phyloP scores from a whole-genome alignment of 2,329 filamentous ascomycete genomes.

The Trichoderma asperellum region DNA sequence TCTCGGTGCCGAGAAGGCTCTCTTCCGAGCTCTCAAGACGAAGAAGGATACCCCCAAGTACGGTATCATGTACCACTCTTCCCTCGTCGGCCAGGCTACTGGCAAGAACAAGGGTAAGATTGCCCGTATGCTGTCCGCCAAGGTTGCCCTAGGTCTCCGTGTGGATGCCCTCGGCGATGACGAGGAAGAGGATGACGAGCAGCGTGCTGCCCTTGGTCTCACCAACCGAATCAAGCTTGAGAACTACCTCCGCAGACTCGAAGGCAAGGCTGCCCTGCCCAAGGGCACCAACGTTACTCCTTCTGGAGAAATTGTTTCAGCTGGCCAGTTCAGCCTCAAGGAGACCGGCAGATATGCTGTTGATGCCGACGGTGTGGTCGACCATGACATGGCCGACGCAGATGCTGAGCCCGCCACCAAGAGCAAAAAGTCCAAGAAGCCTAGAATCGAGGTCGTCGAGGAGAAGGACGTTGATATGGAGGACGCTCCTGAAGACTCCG shows the following conservation, averaged over 20 bases:
- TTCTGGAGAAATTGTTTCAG: slow-evolving; percentile 65
- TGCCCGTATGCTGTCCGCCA: slow-evolving; percentile 91
- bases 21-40: slow-evolving; percentile 97
- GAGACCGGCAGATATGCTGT: slow-evolving; percentile 93
- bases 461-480: slow-evolving; percentile 51
- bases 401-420: slow-evolving; percentile 32
- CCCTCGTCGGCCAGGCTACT: slow-evolving; percentile 92
- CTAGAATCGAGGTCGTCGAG: slow-evolving; percentile 47
- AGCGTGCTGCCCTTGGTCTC: slow-evolving; percentile 80
- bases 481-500: slow-evolving; percentile 44
- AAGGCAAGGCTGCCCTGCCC: slow-evolving; percentile 85
- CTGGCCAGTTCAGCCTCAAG: slow-evolving; percentile 87
- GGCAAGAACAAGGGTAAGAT: slow-evolving; percentile 99
- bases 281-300: slow-evolving; percentile 76
- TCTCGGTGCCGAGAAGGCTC: slow-evolving; percentile 95
- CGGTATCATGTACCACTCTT: slow-evolving; percentile 90
- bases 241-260: slow-evolving; percentile 74
- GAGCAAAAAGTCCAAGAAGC: slow-evolving; percentile 51
- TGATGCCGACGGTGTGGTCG: slow-evolving; percentile 83
- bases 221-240: slow-evolving; percentile 73
- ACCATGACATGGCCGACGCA: slow-evolving; percentile 50
- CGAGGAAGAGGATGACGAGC: slow-evolving; percentile 81
- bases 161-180: slow-evolving; percentile 74
- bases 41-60: slow-evolving; percentile 99
- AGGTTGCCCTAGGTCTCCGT: slow-evolving; percentile 89